These are phyloP conservation scores for Aspergillus sp. DNA, from an alignment of 2,329 filamentous ascomycete genomes.

Conservation along the genomic window DNA sequence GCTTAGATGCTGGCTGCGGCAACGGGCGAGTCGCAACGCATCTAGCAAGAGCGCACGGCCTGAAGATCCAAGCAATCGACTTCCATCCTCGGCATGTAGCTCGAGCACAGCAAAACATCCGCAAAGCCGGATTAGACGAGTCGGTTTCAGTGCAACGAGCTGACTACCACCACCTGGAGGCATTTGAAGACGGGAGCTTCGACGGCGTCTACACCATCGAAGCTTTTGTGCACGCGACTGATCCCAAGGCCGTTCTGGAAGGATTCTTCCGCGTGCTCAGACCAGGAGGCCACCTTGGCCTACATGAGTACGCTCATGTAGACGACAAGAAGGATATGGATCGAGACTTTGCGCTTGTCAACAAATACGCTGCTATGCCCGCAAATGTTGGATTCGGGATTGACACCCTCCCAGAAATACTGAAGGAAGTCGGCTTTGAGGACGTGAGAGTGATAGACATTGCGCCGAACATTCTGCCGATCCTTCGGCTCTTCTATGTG, in stretches of 20 bases:
- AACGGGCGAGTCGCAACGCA: conserved; percentile 50
- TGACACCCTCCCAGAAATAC: conserved; percentile 36
- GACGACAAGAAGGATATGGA: conserved; percentile 27
- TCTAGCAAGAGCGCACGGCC: conserved; percentile 43
- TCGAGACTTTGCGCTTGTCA: conserved; percentile 39
- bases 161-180: conserved; percentile 55
- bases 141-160: conserved; percentile 40
- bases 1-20: conserved; percentile 24
- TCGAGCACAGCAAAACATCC: conserved; percentile 45
- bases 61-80: conserved; percentile 51
- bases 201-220: conserved; percentile 59
- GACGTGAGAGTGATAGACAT: conserved; percentile 47
- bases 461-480: conserved; percentile 49
- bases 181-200: conserved; percentile 38
- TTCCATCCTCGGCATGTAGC: conserved; percentile 45
- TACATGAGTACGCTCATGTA: conserved; percentile 51
- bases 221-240: conserved; percentile 55
- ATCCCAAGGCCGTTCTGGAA: conserved; percentile 44
- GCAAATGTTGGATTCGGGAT: conserved; percentile 38
- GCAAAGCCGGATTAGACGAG: conserved; percentile 14
- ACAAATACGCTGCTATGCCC: conserved; percentile 49
- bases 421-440: conserved; percentile 45
- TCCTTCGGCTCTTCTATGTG: conserved; percentile 50
- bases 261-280: conserved; percentile 51
- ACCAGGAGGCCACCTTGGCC: conserved; percentile 48